Evolutionary conservation across 768 basidiomycete genomes (phyloP).

Genomic region (Glaciozyma martinii): DNA sequence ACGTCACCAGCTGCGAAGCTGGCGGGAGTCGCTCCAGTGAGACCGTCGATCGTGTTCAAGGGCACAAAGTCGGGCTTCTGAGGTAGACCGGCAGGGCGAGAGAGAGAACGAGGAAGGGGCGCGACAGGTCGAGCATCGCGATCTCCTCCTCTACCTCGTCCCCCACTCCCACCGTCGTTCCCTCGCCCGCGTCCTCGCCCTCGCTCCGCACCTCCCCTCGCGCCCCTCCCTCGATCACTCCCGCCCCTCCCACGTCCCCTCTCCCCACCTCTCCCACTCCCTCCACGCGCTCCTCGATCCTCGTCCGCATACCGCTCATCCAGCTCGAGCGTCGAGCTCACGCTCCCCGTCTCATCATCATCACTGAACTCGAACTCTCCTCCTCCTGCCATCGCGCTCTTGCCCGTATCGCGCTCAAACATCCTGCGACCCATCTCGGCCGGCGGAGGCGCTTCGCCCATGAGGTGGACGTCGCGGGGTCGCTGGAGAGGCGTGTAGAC

Average conservation of each 20-base stretch:
- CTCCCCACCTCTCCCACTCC: background rate
- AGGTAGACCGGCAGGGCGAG: slow-evolving; percentile 4
- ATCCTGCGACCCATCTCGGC: slow-evolving; percentile 20
- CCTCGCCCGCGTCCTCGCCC: slow-evolving; percentile 7
- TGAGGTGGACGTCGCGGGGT: slow-evolving; percentile 1
- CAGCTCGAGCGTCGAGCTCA: background rate
- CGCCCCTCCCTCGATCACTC: slow-evolving; percentile 1
- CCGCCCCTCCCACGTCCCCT: slow-evolving; percentile 2
- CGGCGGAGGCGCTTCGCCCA: slow-evolving; percentile 21
- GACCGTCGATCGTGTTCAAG: background rate
- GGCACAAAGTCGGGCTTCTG: slow-evolving; percentile 2
- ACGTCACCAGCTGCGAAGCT: background rate
- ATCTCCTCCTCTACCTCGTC: background rate
- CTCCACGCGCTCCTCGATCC: background rate
- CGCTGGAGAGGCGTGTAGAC: slow-evolving; percentile 9
- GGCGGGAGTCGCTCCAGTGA: background rate
- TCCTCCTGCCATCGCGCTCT: background rate
- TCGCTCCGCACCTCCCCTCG: background rate
- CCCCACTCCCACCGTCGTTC: background rate
- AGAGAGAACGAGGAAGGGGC: background rate
- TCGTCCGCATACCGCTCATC: background rate
- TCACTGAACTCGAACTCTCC: slow-evolving; percentile 31
- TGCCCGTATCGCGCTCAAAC: slow-evolving; percentile 29
- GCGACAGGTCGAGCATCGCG: slow-evolving; percentile 5
- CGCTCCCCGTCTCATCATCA: slow-evolving; percentile 12